Evolutionary conservation across 768 basidiomycete species (phyloP), one percentile per base, ranked within the genome.

Genomic region (Termitomyces sp.): DNA sequence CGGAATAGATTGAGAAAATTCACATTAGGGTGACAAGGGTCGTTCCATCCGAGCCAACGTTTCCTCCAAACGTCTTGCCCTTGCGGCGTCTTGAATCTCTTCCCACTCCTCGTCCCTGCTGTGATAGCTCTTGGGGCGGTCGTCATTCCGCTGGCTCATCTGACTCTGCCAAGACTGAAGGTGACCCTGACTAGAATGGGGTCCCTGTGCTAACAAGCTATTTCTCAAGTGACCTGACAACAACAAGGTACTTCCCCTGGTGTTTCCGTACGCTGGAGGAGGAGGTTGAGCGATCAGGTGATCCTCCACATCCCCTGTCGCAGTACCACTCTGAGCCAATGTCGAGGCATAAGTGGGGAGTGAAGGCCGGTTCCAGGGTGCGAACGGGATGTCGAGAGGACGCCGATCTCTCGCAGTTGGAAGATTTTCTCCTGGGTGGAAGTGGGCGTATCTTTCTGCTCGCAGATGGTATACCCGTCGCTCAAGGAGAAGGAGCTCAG

Each of bases 281-380:
- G 89, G 88, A 4, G 84, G 78, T 20, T 76, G 79, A 3, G 87
- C 88, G 58, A 89, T 90, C 40, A 80, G 68, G 66, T 82, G 75
- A 68, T 89, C 88, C 64, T 90, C 89, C 30, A 88, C 87, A 69
- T 90, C 88, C 44, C 88, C 88, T 4, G 89, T 89, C 38, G 86
- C 87, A 14, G 75, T 78, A 14, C 88, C 87, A 68, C 82, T 84
- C 62, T 87, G 80, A 8, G 82, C 80, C n/a, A 91, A 74, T 2
- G 84, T 82, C 20, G 87, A 84, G 4, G 86, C 87, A 66, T 89
- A 89, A 13, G 86, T 87, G 0, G 88, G 87, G 46, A 89, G 72
- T 13, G 86, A 80, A 1, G 86, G 86, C 26, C 87, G 76, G 69
- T 84, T 84, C 89, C 88, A 90, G 2, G 88, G 89, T 10, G 86